Base-by-base conservation (phyloP, 2,329 filamentous ascomycete genomes). In the Microcyclosporella mali region DNA sequence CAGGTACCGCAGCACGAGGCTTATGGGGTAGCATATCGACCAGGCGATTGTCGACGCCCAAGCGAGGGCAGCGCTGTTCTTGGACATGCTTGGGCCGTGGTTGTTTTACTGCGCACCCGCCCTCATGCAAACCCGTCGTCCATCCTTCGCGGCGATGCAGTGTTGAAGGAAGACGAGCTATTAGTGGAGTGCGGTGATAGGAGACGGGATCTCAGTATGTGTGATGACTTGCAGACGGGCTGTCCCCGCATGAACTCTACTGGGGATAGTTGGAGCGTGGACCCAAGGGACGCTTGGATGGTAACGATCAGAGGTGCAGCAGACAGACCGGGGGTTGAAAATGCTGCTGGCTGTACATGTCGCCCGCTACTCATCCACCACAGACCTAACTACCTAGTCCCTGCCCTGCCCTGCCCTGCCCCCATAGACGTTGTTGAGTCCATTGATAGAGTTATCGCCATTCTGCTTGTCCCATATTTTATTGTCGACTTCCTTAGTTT, bases 21-120 rank as follows among this genome's bases (percentile, higher is more conserved):
- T 51, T 33, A 73, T 18, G 1, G 67, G 66, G 42, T 63, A 66
- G 51, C 63, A 54, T 35, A 65, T 46, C 52, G 66, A 64, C 53
- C 34, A 67, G 54, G 36, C 59, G 45, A 18, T 40, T 27, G 31
- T 37, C 38, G 11, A 15, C 14, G 37, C 38, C 40, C 37, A 55
- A 33, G 58, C 44, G 43, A 59, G 45, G 17, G 33, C 41, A 37
- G 40, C 15, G 39, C 19, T 17, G 14, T 18, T 41, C 40, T 17
- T 29, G 31, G 19, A n/a, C 27, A 11, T 33, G 37, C 27, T 33
- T 32, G 33, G 33, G 32, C 21, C 14, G 41, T 14, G 33, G 37
- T 32, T 18, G 33, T 18, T 14, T 18, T 39, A 27, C 14, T 12
- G 7, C n/a, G 11, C 16, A 16, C 27, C 37, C 37, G 27, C 37